Evolutionary conservation across 1,139 yeast genomes (phyloP).

Genomic region (Zygoascus hellenicus): DNA sequence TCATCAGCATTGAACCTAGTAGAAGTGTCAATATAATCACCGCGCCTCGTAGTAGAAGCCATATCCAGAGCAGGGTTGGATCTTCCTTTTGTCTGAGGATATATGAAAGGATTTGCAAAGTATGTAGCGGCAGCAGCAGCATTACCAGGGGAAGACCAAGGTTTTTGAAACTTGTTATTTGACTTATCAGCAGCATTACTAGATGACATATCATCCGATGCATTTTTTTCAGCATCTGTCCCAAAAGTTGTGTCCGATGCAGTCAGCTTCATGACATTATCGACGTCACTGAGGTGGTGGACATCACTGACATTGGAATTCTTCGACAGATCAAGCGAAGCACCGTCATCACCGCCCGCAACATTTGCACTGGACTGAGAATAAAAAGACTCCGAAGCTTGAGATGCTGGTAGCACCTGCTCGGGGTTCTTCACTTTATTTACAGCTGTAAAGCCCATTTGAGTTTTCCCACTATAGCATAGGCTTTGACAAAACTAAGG

Average conservation of each 20-base stretch:
- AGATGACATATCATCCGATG: neutral
- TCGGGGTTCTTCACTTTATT: constrained; percentile 14
- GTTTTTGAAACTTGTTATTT: neutral
- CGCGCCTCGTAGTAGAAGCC: constrained; percentile 26
- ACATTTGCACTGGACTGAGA: neutral
- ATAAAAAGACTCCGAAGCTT: neutral
- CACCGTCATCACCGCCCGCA: neutral
- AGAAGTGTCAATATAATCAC: constrained; percentile 9
- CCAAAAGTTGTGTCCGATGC: no score
- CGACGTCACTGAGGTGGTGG: neutral
- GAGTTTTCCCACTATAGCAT: no score
- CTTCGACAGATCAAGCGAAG: neutral
- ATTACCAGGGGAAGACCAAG: neutral
- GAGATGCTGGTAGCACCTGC: constrained; percentile 4
- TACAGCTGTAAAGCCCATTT: constrained; percentile 21
- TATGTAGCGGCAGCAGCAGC: constrained; percentile 2
- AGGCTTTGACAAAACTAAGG: no score
- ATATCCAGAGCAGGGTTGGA: constrained; percentile 41
- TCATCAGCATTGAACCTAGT: constrained; percentile 5
- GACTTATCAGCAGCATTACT: neutral
- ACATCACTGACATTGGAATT: neutral
- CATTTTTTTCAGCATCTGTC: no score
- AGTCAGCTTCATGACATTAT: constrained; percentile 1
- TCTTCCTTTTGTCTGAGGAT: constrained; percentile 40
- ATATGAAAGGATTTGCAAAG: constrained; percentile 34